phyloP scores from a whole-genome alignment of 148 eudicot genomes.

The Euryodendron excelsum region DNA sequence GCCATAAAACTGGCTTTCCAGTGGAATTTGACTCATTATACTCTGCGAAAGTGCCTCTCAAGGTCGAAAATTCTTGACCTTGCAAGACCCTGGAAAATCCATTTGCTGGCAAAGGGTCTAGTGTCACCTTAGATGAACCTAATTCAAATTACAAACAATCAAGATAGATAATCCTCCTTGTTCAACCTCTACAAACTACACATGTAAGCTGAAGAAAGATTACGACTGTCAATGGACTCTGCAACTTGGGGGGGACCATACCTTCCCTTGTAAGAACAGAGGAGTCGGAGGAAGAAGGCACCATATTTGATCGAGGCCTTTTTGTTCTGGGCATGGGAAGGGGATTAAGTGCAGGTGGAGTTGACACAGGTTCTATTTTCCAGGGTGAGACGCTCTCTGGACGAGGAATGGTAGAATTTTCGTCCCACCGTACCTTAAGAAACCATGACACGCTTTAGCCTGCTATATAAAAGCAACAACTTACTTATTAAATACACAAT shows the following conservation, averaged over 20 bases:
- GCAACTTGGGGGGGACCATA: slow-evolving; percentile 21
- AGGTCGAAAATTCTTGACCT: slow-evolving; percentile 79
- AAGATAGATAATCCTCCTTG: not conserved
- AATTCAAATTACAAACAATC: slow-evolving; percentile 3
- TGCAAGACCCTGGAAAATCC: slow-evolving; percentile 79
- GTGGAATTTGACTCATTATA: slow-evolving; percentile 63
- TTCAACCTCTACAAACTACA: not conserved
- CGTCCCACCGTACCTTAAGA: slow-evolving; percentile 96
- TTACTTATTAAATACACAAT: not conserved
- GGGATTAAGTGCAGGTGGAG: slow-evolving; percentile 78
- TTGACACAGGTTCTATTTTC: slow-evolving; percentile 85
- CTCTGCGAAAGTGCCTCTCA: slow-evolving; percentile 67
- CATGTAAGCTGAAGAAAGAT: not conserved
- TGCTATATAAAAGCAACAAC: not conserved
- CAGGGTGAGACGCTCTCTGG: slow-evolving; percentile 98
- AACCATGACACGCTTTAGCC: slow-evolving; percentile 8
- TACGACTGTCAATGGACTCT: not conserved
- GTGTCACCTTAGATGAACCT: slow-evolving; percentile 58
- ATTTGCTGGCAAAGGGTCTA: slow-evolving; percentile 62
- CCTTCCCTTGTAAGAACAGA: slow-evolving; percentile 90
- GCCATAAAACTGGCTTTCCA: slow-evolving; percentile 60
- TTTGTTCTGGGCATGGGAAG: slow-evolving; percentile 73
- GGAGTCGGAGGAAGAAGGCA: slow-evolving; percentile 67
- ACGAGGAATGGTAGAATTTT: slow-evolving; percentile 76
- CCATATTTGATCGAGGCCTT: slow-evolving; percentile 69